Evolutionary conservation across 2,329 filamentous ascomycete genomes (phyloP).

Genomic region (Curvularia hawaiiensis): DNA sequence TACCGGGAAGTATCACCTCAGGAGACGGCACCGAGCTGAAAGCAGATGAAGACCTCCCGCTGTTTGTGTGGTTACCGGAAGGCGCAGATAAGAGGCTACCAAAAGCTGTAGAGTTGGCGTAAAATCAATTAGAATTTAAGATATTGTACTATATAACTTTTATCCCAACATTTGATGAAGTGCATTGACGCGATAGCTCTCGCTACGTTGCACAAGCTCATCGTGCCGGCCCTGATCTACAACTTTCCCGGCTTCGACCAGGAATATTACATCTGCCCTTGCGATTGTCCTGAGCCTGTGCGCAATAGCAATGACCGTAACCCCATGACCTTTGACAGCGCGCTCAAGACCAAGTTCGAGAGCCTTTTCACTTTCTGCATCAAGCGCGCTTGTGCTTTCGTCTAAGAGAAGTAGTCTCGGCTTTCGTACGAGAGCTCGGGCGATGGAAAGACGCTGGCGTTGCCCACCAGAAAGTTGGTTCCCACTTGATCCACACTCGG

Average conservation of each 20-base stretch:
- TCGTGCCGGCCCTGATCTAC: constrained; percentile 57
- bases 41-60: constrained; percentile 17
- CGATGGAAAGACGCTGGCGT: constrained; percentile 51
- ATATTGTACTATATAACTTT: constrained; percentile 13
- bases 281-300: constrained; percentile 51
- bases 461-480: constrained; percentile 52
- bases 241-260: constrained; percentile 56
- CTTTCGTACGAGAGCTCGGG: constrained; percentile 50
- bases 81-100: constrained; percentile 18
- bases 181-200: constrained; percentile 57
- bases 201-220: constrained; percentile 55
- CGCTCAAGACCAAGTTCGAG: constrained; percentile 49
- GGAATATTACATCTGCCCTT: constrained; percentile 51
- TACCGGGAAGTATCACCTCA: constrained; percentile 35
- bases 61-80: constrained; percentile 27
- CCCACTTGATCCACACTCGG: constrained; percentile 52
- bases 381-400: constrained; percentile 51
- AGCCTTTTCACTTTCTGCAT: constrained; percentile 50
- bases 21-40: constrained; percentile 16
- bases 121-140: background rate
- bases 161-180: constrained; percentile 54
- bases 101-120: constrained; percentile 20
- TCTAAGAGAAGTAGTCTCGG: constrained; percentile 50
- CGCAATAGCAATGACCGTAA: constrained; percentile 53
- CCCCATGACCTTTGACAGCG: constrained; percentile 40